Conservation (phyloP, 805 yeast genomes). For the Isabelozyma gotoi region DNA sequence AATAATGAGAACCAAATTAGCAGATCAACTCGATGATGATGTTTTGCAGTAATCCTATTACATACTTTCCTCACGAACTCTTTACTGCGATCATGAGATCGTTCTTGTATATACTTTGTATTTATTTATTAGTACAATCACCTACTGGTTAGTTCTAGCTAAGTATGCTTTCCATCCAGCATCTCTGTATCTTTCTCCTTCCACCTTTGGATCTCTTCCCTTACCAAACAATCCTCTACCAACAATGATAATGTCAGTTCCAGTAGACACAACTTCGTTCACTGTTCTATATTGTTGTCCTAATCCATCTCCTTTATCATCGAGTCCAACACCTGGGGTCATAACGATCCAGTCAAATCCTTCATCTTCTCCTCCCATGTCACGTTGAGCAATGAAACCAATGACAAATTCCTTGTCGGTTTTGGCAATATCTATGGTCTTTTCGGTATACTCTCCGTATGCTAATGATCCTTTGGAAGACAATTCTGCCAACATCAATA, state of each 20-base stretch:
- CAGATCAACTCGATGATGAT: conserved; percentile 29
- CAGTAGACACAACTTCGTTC: conserved; percentile 74
- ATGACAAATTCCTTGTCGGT: conserved; percentile 85
- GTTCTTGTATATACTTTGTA: conserved; percentile 4
- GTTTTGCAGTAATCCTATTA: not conserved
- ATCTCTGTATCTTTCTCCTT: conserved; percentile 82
- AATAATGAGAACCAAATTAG: conserved; percentile 57
- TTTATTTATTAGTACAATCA: conserved; percentile 2
- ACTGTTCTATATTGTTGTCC: conserved; percentile 98
- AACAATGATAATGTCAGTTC: conserved; percentile 96
- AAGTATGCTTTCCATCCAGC: conserved; percentile 96
- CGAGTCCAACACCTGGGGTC: conserved; percentile 99
- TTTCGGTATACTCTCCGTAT: conserved; percentile 81
- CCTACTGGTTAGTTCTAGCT: conserved; percentile 26
- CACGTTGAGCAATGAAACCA: conserved; percentile 93
- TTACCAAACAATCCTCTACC: conserved; percentile 96
- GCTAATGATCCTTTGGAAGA: conserved; percentile 94
- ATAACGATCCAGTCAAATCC: conserved; percentile 94
- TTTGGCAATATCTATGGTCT: conserved; percentile 89
- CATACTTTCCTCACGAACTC: not conserved
- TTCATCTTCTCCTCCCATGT: conserved; percentile 78
- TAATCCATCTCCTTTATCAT: conserved; percentile 90
- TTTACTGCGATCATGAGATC: not conserved
- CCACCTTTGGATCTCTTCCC: conserved; percentile 86
- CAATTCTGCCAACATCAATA: conserved; percentile 92